These are phyloP conservation scores for Forsythia suspensa DNA, from an alignment of 257 asterid genomes.

Conservation along the genomic window DNA sequence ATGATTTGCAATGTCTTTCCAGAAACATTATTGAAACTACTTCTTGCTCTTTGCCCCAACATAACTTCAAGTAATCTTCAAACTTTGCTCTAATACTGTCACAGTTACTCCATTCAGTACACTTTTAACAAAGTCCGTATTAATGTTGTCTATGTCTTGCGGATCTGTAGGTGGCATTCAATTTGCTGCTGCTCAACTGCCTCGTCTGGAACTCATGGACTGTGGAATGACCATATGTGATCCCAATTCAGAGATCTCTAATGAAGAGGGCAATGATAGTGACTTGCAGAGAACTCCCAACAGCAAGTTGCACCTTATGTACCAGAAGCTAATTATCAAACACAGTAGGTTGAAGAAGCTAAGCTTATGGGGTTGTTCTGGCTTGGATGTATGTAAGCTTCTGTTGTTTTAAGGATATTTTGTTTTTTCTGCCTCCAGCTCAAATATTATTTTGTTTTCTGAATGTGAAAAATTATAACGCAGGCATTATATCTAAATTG, in stretches of 20 bases:
- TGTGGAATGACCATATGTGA: conserved; percentile 91
- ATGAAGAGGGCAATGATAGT: conserved; percentile 39
- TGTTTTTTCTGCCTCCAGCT: not conserved
- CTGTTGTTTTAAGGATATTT: conserved; percentile 6
- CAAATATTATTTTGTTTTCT: conserved; percentile 19
- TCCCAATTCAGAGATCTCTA: conserved; percentile 45
- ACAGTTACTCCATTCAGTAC: not conserved
- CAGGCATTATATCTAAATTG: conserved; percentile 92
- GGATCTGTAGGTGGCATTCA: conserved; percentile 81
- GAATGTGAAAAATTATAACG: conserved; percentile 22
- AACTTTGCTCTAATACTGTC: conserved; percentile 5
- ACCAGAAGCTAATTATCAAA: conserved; percentile 90
- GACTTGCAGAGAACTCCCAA: conserved; percentile 49
- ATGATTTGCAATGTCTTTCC: conserved; percentile 95
- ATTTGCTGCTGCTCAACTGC: conserved; percentile 92
- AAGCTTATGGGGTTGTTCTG: conserved; percentile 99
- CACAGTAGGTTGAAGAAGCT: conserved; percentile 80
- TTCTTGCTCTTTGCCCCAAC: conserved; percentile 93
- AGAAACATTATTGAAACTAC: conserved; percentile 75
- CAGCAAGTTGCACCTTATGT: conserved; percentile 58
- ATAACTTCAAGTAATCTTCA: conserved; percentile 81
- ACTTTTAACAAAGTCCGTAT: not conserved
- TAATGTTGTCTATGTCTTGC: conserved; percentile 2
- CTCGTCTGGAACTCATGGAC: conserved; percentile 79
- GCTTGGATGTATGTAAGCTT: conserved; percentile 93